Evolutionary conservation across 352 stramenopile species (phyloP).

Genomic region (Globisporangium splendens): DNA sequence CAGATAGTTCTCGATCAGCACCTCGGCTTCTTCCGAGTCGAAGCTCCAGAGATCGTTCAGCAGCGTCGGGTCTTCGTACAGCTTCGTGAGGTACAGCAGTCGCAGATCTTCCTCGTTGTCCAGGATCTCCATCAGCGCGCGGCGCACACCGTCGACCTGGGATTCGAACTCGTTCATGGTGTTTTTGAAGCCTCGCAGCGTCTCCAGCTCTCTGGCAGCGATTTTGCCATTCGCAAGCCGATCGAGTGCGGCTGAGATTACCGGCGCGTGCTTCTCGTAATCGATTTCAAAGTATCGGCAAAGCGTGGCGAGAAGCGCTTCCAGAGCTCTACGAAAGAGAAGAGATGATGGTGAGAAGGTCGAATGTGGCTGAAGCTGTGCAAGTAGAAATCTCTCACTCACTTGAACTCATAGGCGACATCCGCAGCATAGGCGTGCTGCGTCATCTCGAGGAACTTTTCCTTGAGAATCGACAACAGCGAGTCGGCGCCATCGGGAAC

Average conservation of each 20-base stretch:
- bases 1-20: conserved; percentile 54
- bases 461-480: conserved; percentile 58
- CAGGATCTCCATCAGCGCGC: conserved; percentile 58
- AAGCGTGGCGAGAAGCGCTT: conserved; percentile 52
- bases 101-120: conserved; percentile 67
- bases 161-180: conserved; percentile 69
- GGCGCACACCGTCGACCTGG: conserved; percentile 56
- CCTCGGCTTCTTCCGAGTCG: conserved; percentile 59
- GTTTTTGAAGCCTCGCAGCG: conserved; percentile 64
- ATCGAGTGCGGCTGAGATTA: conserved; percentile 48
- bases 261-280: conserved; percentile 40
- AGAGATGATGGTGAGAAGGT: background rate
- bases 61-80: conserved; percentile 49
- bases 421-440: conserved; percentile 34
- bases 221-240: conserved; percentile 45
- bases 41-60: conserved; percentile 43
- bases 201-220: conserved; percentile 50
- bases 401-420: conserved; percentile 74
- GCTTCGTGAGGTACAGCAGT: conserved; percentile 59
- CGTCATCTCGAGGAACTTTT: conserved; percentile 51
- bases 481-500: conserved; percentile 51
- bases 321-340: conserved; percentile 29
- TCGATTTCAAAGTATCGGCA: conserved; percentile 51
- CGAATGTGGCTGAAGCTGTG: too few relatives aligned
- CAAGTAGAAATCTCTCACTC: background rate